Base-by-base conservation (phyloP, 352 stramenopile species). In the Globisporangium viniferum region DNA sequence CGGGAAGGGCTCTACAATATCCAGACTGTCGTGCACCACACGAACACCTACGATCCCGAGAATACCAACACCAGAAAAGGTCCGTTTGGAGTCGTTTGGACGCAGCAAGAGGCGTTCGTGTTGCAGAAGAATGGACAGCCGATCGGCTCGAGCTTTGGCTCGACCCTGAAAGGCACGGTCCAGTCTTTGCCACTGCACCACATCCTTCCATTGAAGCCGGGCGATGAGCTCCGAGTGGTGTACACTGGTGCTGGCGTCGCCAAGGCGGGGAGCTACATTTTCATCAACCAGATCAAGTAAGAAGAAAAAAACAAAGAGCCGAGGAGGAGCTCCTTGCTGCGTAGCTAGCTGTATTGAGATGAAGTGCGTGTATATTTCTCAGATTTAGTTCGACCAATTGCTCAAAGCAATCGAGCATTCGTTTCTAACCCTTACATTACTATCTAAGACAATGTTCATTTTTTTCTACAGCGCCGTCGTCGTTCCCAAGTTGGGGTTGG, bases 221-320 rank as follows among this genome's bases (percentile, higher is more conserved):
- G 41, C 10, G 63, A 68, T 18, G 63, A 68, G 3, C 27, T 68
- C 22, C 20, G 15, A 20, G 62, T 68, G 15, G 24, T 62, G 53
- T 68, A 62, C 53, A 53, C 33, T 22, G 62, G 62, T 18, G 46
- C 36, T 27, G 62, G 62, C 24, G 39, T 5, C 20, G 62, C 62
- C 7, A 62, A 56, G 36, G 3, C 49, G 14, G 62, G 44, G 7
- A 55, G 62, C 39, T 57, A 44, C 22, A 29, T 68, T 15, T 15
- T 41, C 14, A 82, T 88, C 64, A 79, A 72, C 44, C 78, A 85
- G 72, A 15, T 70, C 20, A 70, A 70, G 51, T 57, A 10, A 57
- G 14, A 20, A 46, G 39, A 18, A 20, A 46, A 8, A 8, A 18
- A 46, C 5, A 12, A 12, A 46, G 39, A 46, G 39, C 14, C 39